Conservation (phyloP, 345 rosid species). For the Salix dunnii region DNA sequence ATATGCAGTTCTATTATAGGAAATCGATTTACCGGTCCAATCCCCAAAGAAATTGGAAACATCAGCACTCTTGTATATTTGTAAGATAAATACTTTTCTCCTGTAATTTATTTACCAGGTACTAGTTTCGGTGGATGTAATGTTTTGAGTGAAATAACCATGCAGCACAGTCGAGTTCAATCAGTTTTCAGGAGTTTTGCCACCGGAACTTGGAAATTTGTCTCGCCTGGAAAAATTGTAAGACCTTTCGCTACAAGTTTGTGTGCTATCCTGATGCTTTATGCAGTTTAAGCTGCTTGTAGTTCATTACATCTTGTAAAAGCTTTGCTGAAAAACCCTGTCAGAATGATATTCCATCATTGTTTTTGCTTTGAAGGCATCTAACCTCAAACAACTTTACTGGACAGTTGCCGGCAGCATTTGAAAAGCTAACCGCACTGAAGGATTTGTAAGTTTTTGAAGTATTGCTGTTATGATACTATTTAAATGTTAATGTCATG, state of each 20-base stretch:
- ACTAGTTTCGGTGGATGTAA: background rate
- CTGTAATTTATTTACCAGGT: background rate
- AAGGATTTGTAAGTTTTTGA: background rate
- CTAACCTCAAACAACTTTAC: conserved; percentile 49
- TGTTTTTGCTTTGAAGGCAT: conserved; percentile 18
- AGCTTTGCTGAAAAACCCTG: background rate
- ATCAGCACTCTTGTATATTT: conserved; percentile 31
- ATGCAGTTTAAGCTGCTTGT: background rate
- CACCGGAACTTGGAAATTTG: conserved; percentile 35
- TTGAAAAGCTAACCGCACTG: background rate
- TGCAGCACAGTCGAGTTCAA: conserved; percentile 22
- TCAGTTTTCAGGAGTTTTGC: conserved; percentile 32
- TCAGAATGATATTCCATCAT: background rate
- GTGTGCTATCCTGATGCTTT: background rate
- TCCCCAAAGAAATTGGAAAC: conserved; percentile 52
- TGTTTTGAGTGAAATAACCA: background rate
- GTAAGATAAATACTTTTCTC: conserved; percentile 27
- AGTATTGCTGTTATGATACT: background rate
- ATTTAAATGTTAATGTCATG: background rate
- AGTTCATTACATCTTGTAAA: too few relatives aligned
- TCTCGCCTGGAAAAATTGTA: conserved; percentile 11
- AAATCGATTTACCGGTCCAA: conserved; percentile 46
- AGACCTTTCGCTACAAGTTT: background rate
- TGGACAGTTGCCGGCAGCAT: conserved; percentile 18
- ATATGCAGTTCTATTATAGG: conserved; percentile 39